Evolutionary conservation across 495 filamentous ascomycete species (phyloP).

Genomic region (Coniosporium apollinis): DNA sequence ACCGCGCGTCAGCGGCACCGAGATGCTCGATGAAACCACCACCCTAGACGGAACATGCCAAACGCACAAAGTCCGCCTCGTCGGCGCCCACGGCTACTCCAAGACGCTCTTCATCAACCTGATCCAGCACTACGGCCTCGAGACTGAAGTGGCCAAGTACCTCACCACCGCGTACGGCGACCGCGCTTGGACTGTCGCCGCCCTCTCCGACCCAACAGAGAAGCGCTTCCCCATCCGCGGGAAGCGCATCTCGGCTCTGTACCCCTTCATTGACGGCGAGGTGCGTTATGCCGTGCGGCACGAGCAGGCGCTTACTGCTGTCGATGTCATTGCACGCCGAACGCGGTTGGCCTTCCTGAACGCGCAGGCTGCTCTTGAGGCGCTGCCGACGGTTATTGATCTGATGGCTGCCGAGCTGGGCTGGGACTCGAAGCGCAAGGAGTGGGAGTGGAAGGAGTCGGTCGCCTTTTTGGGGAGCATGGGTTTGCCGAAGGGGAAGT

Average conservation of each 20-base stretch:
- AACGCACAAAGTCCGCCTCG: slow-evolving; percentile 74
- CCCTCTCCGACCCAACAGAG: slow-evolving; percentile 64
- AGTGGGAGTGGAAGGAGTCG: slow-evolving; percentile 72
- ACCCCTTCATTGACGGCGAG: slow-evolving; percentile 95
- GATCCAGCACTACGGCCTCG: slow-evolving; percentile 91
- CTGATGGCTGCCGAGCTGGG: slow-evolving; percentile 79
- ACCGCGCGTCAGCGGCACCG: slow-evolving; percentile 64
- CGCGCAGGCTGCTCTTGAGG: slow-evolving; percentile 85
- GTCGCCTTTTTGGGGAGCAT: slow-evolving; percentile 66
- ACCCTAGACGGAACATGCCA: slow-evolving; percentile 72
- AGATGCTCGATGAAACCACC: slow-evolving; percentile 55
- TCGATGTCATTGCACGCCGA: slow-evolving; percentile 76
- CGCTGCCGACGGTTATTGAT: slow-evolving; percentile 76
- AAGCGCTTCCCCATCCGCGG: slow-evolving; percentile 79
- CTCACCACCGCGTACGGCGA: slow-evolving; percentile 83
- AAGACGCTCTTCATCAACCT: slow-evolving; percentile 97
- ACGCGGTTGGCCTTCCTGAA: slow-evolving; percentile 89
- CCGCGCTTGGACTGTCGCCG: slow-evolving; percentile 87
- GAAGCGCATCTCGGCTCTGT: slow-evolving; percentile 60
- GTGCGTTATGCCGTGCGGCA: slow-evolving; percentile 76
- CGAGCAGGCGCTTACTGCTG: slow-evolving; percentile 89
- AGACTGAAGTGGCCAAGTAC: slow-evolving; percentile 89
- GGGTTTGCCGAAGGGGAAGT: slow-evolving; percentile 67
- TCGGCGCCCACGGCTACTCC: slow-evolving; percentile 87
- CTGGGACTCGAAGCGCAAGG: slow-evolving; percentile 61